Evolutionary conservation across 2,329 filamentous ascomycete genomes (phyloP).

Genomic region (Davidsoniella eucalypti): DNA sequence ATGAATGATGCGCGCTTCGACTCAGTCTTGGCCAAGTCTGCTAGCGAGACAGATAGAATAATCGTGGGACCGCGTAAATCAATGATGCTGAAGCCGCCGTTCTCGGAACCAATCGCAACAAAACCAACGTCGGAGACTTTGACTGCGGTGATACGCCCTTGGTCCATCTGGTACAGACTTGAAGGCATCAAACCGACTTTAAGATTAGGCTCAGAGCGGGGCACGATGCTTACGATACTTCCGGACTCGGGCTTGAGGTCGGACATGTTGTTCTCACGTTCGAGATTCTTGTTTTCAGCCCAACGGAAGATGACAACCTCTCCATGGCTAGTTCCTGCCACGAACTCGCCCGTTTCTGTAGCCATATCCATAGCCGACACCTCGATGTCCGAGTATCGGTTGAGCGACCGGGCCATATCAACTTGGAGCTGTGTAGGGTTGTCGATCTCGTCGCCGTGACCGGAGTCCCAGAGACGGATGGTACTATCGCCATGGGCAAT

Average conservation of each 20-base stretch:
- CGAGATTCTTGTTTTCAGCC: slow-evolving; percentile 62
- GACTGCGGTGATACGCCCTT: slow-evolving; percentile 58
- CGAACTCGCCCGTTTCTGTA: slow-evolving; percentile 67
- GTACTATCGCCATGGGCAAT: slow-evolving; percentile 83
- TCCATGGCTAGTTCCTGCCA: slow-evolving; percentile 63
- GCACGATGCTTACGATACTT: slow-evolving; percentile 57
- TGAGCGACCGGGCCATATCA: slow-evolving; percentile 68
- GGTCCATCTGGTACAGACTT: slow-evolving; percentile 39
- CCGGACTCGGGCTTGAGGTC: slow-evolving; percentile 40
- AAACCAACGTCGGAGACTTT: slow-evolving; percentile 90
- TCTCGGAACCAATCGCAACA: slow-evolving; percentile 70
- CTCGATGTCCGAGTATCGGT: slow-evolving; percentile 59
- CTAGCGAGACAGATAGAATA: slow-evolving; percentile 58
- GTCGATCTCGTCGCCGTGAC: slow-evolving; percentile 84
- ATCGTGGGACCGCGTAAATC: slow-evolving; percentile 77
- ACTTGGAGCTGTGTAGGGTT: slow-evolving; percentile 69
- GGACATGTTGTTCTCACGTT: slow-evolving; percentile 38
- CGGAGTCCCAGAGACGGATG: slow-evolving; percentile 82
- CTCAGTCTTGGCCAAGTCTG: slow-evolving; percentile 59
- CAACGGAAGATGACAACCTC: slow-evolving; percentile 79
- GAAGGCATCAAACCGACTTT: slow-evolving; percentile 71
- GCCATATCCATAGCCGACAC: slow-evolving; percentile 69
- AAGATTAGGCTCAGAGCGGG: slow-evolving; percentile 52
- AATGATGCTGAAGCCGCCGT: slow-evolving; percentile 63
- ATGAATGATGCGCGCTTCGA: slow-evolving; percentile 56